Percentiles rank a stretch among this genome's conserved stretches.
These are phyloP conservation scores for Silene latifolia DNA, from an alignment of 148 eudicot genomes.

Conservation along the genomic window DNA sequence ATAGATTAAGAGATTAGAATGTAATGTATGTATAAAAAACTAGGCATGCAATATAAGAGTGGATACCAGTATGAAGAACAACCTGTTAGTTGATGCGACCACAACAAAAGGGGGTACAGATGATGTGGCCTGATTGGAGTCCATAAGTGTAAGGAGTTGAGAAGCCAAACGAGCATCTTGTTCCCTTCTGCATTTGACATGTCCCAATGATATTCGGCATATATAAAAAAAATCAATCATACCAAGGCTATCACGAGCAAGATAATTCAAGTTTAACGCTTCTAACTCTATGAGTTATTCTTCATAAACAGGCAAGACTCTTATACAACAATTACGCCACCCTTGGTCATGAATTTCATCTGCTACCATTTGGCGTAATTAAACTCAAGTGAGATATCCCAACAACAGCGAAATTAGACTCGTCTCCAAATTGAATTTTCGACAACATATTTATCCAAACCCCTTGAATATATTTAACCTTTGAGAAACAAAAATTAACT, in stretches of 20 bases:
- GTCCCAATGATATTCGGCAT: neutral
- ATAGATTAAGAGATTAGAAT: neutral
- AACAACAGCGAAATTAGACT: neutral
- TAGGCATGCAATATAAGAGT: neutral
- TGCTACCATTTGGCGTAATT: neutral
- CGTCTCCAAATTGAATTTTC: neutral
- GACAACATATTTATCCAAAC: neutral
- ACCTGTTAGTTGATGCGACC: slow-evolving; percentile 98
- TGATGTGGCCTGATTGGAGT: slow-evolving; percentile 52
- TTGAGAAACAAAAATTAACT: neutral
- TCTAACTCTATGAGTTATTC: neutral
- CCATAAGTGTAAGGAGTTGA: slow-evolving; percentile 87
- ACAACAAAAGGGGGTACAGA: slow-evolving; percentile 63
- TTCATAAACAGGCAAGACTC: neutral
- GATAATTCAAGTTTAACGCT: neutral
- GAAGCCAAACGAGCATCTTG: slow-evolving; percentile 77
- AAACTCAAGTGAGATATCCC: too few relatives aligned
- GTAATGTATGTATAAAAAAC: neutral
- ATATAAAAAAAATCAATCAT: neutral
- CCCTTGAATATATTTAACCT: neutral
- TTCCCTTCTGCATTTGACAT: slow-evolving; percentile 62
- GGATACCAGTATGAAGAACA: slow-evolving; percentile 4
- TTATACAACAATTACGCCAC: neutral
- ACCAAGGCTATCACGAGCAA: neutral
- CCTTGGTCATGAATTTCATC: neutral